Evolutionary conservation across 208 protist species (phyloP).

Genomic region (Crithidia mellificae): DNA sequence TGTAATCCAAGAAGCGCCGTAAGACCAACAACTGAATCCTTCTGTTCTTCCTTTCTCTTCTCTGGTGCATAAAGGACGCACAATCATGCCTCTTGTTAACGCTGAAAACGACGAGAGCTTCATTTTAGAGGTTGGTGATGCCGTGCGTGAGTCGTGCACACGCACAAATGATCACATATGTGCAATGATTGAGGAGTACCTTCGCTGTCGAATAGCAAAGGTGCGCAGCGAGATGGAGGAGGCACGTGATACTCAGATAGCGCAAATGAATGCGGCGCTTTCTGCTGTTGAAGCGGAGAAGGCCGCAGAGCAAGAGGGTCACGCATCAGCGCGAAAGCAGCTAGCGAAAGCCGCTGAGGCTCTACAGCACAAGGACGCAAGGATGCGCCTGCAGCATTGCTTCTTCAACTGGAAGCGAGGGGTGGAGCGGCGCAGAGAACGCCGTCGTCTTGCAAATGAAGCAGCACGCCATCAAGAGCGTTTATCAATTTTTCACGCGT

Average conservation of each 20-base stretch:
- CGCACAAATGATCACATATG: slow-evolving; percentile 35
- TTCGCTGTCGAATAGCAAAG: slow-evolving; percentile 37
- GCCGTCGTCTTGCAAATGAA: slow-evolving; percentile 14
- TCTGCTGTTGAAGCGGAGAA: not conserved
- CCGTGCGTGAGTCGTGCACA: slow-evolving; percentile 21
- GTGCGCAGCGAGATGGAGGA: slow-evolving; percentile 14
- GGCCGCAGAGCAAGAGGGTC: not conserved
- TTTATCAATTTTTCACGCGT: slow-evolving; percentile 29
- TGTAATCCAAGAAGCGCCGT: no score
- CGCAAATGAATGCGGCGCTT: slow-evolving; percentile 8
- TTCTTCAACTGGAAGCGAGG: slow-evolving; percentile 47
- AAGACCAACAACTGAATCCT: no score
- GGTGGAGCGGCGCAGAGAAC: slow-evolving; percentile 25
- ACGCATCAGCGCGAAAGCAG: slow-evolving; percentile 6
- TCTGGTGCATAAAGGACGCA: not conserved
- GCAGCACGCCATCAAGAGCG: slow-evolving; percentile 13
- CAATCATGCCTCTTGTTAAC: slow-evolving; percentile 47
- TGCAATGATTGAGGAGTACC: slow-evolving; percentile 69
- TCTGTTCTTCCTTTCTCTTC: slow-evolving; percentile 13
- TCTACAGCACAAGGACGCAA: slow-evolving; percentile 7
- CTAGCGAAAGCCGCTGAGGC: slow-evolving; percentile 3
- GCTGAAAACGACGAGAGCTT: slow-evolving; percentile 58
- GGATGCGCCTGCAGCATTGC: slow-evolving; percentile 1
- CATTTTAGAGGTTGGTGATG: slow-evolving; percentile 40
- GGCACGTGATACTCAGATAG: slow-evolving; percentile 2